A percentile compares a stretch with the other conserved stretches of the same genome.
phyloP scores from a whole-genome alignment of 768 basidiomycete species.

The Lactifluus pinguis region DNA sequence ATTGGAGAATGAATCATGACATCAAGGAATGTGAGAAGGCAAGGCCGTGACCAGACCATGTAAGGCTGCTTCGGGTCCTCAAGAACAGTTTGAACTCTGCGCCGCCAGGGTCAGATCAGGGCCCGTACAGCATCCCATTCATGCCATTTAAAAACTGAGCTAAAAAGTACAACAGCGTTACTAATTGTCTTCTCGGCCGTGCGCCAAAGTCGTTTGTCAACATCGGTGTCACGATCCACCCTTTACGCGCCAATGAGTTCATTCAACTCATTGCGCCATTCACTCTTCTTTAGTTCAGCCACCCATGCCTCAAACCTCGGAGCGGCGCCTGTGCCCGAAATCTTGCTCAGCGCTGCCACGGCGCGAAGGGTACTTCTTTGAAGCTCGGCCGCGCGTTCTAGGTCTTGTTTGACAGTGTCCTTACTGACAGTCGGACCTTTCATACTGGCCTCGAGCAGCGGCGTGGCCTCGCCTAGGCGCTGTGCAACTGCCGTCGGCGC shows the following conservation, averaged over 20 bases:
- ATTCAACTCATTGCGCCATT: conserved; percentile 64
- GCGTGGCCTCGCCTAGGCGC: conserved; percentile 76
- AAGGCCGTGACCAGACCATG: no score
- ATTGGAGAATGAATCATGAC: not conserved
- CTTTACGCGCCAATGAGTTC: conserved; percentile 36
- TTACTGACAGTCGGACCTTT: conserved; percentile 83
- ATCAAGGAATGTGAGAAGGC: no score
- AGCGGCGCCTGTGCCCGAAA: conserved; percentile 52
- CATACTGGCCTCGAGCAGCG: conserved; percentile 81
- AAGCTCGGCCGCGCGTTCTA: conserved; percentile 81
- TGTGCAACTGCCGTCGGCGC: conserved; percentile 78
- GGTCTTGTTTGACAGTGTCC: conserved; percentile 91
- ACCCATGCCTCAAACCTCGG: conserved; percentile 75
- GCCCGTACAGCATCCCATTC: not conserved
- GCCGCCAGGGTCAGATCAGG: not conserved
- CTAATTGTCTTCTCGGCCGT: not conserved
- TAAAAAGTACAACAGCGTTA: not conserved
- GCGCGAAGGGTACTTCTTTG: conserved; percentile 86
- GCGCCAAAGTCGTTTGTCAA: not conserved
- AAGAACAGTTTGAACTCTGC: no score
- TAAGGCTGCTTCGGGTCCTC: no score
- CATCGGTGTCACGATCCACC: not conserved
- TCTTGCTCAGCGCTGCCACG: conserved; percentile 77
- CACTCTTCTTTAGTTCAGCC: conserved; percentile 58
- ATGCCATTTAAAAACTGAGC: not conserved